Evolutionary conservation across 2,329 filamentous ascomycete species (phyloP).

Genomic region (Helotiales sp.): DNA sequence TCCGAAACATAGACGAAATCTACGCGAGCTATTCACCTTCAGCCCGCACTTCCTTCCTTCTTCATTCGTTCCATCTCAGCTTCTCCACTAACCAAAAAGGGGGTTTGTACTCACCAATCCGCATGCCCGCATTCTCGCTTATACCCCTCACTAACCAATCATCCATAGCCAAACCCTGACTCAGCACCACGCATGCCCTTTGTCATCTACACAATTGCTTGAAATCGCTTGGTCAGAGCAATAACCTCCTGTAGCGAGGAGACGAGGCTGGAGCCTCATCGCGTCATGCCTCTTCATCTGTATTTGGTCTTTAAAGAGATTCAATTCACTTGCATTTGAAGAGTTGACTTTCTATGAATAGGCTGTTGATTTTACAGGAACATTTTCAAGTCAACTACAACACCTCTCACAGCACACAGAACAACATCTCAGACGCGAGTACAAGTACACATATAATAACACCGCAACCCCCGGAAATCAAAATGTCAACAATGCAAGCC

Average conservation of each 20-base stretch:
- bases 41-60: too few species aligned
- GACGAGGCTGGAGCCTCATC: conserved; percentile 1
- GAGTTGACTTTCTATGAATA: too few species aligned
- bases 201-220: neutral
- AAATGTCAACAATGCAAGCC: conserved; percentile 36
- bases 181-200: neutral
- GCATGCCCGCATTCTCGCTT: neutral
- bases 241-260: neutral
- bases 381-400: too few species aligned
- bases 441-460: too few species aligned
- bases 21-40: too few species aligned
- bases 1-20: too few species aligned
- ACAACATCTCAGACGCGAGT: neutral
- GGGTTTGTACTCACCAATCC: neutral
- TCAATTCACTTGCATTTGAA: too few species aligned
- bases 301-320: neutral
- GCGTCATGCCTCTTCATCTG: neutral
- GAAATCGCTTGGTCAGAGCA: neutral
- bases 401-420: neutral
- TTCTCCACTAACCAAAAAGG: neutral
- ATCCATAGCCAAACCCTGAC: neutral
- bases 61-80: neutral
- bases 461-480: neutral
- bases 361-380: too few species aligned
- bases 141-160: neutral